These are phyloP conservation scores for Sclerotiophoma versabilis DNA, from an alignment of 2,329 filamentous ascomycete species.

Conservation along the genomic window DNA sequence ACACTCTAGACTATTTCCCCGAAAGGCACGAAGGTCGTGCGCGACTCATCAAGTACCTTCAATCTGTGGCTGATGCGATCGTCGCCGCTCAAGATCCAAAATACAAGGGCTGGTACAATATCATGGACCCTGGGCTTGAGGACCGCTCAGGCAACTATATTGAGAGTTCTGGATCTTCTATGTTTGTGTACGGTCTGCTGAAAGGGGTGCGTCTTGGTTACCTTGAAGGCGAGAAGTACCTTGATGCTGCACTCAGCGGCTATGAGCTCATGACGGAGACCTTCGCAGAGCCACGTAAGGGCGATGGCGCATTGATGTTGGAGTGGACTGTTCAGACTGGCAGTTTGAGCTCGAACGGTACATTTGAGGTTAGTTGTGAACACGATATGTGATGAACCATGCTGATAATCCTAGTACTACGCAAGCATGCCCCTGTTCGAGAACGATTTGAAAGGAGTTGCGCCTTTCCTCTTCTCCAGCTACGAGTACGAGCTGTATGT, in stretches of 20 bases:
- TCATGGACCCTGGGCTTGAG: slow-evolving; percentile 56
- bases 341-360: slow-evolving; percentile 22
- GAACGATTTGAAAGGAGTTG: slow-evolving; percentile 30
- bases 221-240: slow-evolving; percentile 15
- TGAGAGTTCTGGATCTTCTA: slow-evolving; percentile 64
- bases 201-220: slow-evolving; percentile 42
- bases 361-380: slow-evolving; percentile 14
- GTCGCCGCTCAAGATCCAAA: slow-evolving; percentile 38
- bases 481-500: slow-evolving; percentile 29
- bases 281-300: slow-evolving; percentile 13
- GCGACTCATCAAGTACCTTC: slow-evolving; percentile 37
- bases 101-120: slow-evolving; percentile 63
- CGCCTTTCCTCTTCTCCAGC: slow-evolving; percentile 27
- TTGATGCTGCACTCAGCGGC: slow-evolving; percentile 12
- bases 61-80: slow-evolving; percentile 41
- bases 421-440: slow-evolving; percentile 29
- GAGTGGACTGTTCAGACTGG: slow-evolving; percentile 20
- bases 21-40: slow-evolving; percentile 17
- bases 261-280: slow-evolving; percentile 20
- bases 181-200: slow-evolving; percentile 63
- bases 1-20: slow-evolving; percentile 52
- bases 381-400: neutral
- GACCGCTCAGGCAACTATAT: slow-evolving; percentile 62
- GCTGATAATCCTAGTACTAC: slow-evolving; percentile 23
- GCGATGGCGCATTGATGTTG: slow-evolving; percentile 17